phyloP scores from a whole-genome alignment of 495 filamentous ascomycete species.

The Pyronema omphalodes region DNA sequence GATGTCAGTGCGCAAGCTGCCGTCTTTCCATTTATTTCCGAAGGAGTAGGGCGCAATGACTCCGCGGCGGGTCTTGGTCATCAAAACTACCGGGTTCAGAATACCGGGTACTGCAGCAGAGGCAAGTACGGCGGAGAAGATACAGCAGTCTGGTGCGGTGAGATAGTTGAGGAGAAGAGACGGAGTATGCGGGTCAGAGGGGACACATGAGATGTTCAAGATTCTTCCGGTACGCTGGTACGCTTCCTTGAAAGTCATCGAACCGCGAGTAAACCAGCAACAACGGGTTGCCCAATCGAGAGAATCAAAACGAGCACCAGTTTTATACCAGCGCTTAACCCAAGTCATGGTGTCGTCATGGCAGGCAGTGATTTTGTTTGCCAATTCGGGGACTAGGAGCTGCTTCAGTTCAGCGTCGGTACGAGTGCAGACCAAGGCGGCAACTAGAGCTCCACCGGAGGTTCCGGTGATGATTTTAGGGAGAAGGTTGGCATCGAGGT shows the following conservation, averaged over 20 bases:
- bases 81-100: slow-evolving; percentile 84
- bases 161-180: slow-evolving; percentile 70
- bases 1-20: slow-evolving; percentile 81
- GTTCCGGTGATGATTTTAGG: slow-evolving; percentile 94
- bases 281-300: slow-evolving; percentile 75
- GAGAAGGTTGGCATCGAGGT: slow-evolving; percentile 68
- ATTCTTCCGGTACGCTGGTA: slow-evolving; percentile 88
- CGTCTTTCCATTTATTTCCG: slow-evolving; percentile 97
- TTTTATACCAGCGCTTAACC: slow-evolving; percentile 70
- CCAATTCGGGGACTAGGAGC: slow-evolving; percentile 68
- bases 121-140: slow-evolving; percentile 91
- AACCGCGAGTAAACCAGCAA: slow-evolving; percentile 76
- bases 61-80: slow-evolving; percentile 74
- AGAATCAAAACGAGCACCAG: slow-evolving; percentile 83
- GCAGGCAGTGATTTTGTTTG: slow-evolving; percentile 69
- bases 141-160: slow-evolving; percentile 87
- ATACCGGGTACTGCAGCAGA: slow-evolving; percentile 94
- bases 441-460: slow-evolving; percentile 81
- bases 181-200: slow-evolving; percentile 63
- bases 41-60: slow-evolving; percentile 71
- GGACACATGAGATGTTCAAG: slow-evolving; percentile 91
- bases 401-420: slow-evolving; percentile 78
- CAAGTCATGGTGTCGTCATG: slow-evolving; percentile 49
- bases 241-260: slow-evolving; percentile 83
- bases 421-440: slow-evolving; percentile 69